Evolutionary conservation across 2,329 filamentous ascomycete genomes (phyloP), one percentile per base, ranked within the genome.

Genomic region (Clonostachys rosea): DNA sequence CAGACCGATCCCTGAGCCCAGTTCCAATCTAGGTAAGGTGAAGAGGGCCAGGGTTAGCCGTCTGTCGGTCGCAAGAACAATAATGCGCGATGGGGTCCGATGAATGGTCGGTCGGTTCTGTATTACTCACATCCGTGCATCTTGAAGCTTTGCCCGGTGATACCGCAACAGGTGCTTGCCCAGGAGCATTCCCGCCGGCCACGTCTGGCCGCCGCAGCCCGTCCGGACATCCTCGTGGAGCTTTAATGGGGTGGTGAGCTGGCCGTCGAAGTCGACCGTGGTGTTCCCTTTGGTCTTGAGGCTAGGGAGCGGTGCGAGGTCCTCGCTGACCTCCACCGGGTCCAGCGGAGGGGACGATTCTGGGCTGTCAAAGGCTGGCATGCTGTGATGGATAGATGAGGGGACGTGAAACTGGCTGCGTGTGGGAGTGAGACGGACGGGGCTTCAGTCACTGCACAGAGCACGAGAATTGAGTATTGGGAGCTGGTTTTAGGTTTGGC

Each of bases 151-250:
- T n/a, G 78, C 69, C 52, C 71, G 73, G 56, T 89, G 87, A 60
- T 84, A 84, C 45, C 85, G 80, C 49, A 97, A 75, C 77, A 97
- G 79, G 63, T 97, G 95, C 66, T 86, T 89, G 17, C 87, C 81
- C 46, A 99, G 74, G 14, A 94, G 81, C 83, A 95, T 87, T 11
- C 94, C 94, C 1, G 92, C 92, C 4, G 91, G 92, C 94, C 94
- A 97, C 11, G 95, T 78, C 67, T 95, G 89, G 3, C 94, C 94
- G 43, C 94, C 94, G 65, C 94, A 97, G 50, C 94, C 94, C 52
- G 88, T 82, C 48, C 81, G 82, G 43, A 96, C 78, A 66, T 97
- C 91, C 65, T 96, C 91, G 59, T 89, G 87, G 14, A 97, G 79
- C 50, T 79, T 75, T 51, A 97, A 76, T 11, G 87, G 84, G 43